A percentile compares a stretch with the other conserved stretches of the same genome.
phyloP scores from a whole-genome alignment of 75 land plant genomes.

The Adiantum capillusveneris region DNA sequence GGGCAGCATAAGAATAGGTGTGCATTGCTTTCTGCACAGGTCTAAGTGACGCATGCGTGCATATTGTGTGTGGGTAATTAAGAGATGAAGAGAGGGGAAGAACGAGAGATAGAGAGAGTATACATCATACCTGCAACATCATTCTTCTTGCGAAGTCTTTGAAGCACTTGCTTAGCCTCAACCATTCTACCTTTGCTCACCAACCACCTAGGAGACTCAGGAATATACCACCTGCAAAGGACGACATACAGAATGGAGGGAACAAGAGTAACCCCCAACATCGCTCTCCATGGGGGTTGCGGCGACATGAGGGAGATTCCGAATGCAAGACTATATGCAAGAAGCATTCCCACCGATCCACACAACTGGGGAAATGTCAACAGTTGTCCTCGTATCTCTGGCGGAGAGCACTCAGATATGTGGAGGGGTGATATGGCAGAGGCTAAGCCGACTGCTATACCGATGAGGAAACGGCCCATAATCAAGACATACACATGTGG shows the following conservation, averaged over 20 bases:
- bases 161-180: conserved; percentile 27
- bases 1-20: conserved; percentile 19
- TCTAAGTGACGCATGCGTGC: too few species aligned
- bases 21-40: too few species aligned
- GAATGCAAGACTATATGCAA: conserved; percentile 29
- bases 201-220: conserved; percentile 39
- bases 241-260: conserved; percentile 17
- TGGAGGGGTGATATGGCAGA: conserved; percentile 26
- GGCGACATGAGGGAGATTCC: conserved; percentile 16
- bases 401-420: conserved; percentile 28
- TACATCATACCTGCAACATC: conserved; percentile 27
- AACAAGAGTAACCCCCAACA: conserved; percentile 17
- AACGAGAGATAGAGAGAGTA: conserved; percentile 15
- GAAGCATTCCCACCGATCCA: conserved; percentile 23
- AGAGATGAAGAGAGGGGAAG: conserved; percentile 1
- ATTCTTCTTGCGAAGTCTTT: conserved; percentile 19
- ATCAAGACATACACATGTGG: conserved; percentile 26
- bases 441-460: conserved; percentile 20
- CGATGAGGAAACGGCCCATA: conserved; percentile 20
- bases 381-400: conserved; percentile 35
- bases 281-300: conserved; percentile 20
- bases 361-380: conserved; percentile 29
- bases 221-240: conserved; percentile 12
- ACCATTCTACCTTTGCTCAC: conserved; percentile 34
- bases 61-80: conserved; percentile 1